Percentiles rank a stretch among this genome's conserved stretches.
Evolutionary conservation across 805 yeast genomes (phyloP).

Genomic region (Saturnispora mendoncae): DNA sequence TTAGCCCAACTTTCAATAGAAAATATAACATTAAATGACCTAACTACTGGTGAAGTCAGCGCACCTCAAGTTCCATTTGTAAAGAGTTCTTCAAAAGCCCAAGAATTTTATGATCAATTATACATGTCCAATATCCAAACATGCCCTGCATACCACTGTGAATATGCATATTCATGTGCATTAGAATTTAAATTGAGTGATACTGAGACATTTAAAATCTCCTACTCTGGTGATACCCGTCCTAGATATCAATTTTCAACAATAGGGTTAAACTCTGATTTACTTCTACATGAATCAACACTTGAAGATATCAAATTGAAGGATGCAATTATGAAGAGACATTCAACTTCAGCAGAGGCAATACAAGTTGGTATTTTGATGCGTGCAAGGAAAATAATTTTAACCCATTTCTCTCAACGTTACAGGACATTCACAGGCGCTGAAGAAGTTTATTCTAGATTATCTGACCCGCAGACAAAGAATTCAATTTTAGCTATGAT

Average conservation of each 20-base stretch:
- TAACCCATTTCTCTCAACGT: constrained; percentile 92
- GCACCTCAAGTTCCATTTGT: constrained; percentile 4
- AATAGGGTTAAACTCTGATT: constrained; percentile 58
- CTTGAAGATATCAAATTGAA: constrained; percentile 67
- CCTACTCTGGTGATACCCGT: constrained; percentile 93
- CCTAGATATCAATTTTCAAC: constrained; percentile 56
- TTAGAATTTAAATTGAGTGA: constrained; percentile 36
- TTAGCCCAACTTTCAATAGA: constrained; percentile 18
- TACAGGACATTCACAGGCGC: constrained; percentile 47
- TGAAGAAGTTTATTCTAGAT: constrained; percentile 19
- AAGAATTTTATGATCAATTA: constrained; percentile 33
- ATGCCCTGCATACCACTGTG: constrained; percentile 78
- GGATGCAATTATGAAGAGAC: constrained; percentile 77
- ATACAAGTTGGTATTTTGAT: constrained; percentile 57
- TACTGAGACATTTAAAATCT: constrained; percentile 45
- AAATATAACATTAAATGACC: constrained; percentile 3
- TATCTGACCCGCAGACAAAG: constrained; percentile 14
- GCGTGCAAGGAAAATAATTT: constrained; percentile 60
- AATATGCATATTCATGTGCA: constrained; percentile 64
- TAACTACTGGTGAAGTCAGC: constrained; percentile 6
- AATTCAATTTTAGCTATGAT: constrained; percentile 11
- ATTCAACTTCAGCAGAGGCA: constrained; percentile 86
- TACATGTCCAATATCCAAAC: constrained; percentile 41
- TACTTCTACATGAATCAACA: constrained; percentile 90
- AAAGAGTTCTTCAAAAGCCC: constrained; percentile 5